These are phyloP conservation scores for Populus tremula DNA, from an alignment of 345 rosid species.

Conservation along the genomic window DNA sequence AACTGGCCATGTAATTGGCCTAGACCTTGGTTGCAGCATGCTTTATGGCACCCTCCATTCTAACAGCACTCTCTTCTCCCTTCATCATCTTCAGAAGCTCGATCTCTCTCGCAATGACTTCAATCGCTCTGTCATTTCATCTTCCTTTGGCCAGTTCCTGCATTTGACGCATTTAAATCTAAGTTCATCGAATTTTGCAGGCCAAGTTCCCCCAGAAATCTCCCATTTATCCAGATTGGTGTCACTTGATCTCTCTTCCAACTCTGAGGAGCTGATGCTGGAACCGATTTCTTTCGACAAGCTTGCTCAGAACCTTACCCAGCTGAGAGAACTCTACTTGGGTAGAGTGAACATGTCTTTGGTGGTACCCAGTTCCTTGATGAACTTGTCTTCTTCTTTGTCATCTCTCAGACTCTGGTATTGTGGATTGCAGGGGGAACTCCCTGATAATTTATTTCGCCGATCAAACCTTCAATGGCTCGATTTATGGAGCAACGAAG, in stretches of 20 bases:
- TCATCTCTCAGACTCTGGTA: neutral
- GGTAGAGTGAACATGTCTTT: neutral
- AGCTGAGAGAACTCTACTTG: neutral
- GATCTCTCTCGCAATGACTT: slow-evolving; percentile 30
- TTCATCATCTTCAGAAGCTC: slow-evolving; percentile 21
- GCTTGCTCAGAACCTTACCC: neutral
- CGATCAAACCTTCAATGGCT: neutral
- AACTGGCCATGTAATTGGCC: slow-evolving; percentile 4
- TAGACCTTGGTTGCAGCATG: neutral
- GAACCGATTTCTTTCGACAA: neutral
- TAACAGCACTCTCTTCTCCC: slow-evolving; percentile 21
- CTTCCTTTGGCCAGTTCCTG: neutral
- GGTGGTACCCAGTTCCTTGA: neutral
- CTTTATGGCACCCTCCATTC: slow-evolving; percentile 2
- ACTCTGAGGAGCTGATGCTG: neutral
- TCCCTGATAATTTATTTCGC: slow-evolving; percentile 2
- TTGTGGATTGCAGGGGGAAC: slow-evolving; percentile 11
- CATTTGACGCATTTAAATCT: slow-evolving; percentile 19
- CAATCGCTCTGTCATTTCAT: neutral
- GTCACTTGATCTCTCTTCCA: neutral
- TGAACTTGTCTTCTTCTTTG: slow-evolving; percentile 16
- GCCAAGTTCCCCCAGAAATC: slow-evolving; percentile 1
- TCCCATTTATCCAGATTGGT: neutral
- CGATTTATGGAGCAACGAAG: neutral
- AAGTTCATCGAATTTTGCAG: neutral